Conservation (phyloP, 305 asterid genomes). For the Nicotiana rustica region DNA sequence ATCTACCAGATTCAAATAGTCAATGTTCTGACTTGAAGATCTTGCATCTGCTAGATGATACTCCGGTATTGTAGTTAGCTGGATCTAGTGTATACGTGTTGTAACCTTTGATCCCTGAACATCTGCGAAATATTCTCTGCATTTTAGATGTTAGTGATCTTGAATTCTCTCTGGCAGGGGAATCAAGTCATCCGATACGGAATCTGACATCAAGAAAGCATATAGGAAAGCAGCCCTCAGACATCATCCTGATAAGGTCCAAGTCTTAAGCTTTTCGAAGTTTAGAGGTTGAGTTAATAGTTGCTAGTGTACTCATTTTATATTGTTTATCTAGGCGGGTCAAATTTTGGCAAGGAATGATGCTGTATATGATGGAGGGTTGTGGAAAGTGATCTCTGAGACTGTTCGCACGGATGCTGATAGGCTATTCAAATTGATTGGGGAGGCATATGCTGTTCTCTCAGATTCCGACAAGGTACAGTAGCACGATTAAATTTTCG, state of each 20-base stretch:
- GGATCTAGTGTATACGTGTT: constrained; percentile 8
- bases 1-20: constrained; percentile 19
- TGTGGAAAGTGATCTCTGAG: constrained; percentile 79
- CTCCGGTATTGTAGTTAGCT: constrained; percentile 20
- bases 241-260: constrained; percentile 98
- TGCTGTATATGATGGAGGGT: constrained; percentile 64
- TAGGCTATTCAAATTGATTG: constrained; percentile 85
- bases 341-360: constrained; percentile 79
- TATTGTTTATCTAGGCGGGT: constrained; percentile 63
- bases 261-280: constrained; percentile 21
- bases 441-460: constrained; percentile 93
- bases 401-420: constrained; percentile 88
- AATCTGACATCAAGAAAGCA: constrained; percentile 90
- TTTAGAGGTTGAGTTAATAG: constrained; percentile 30
- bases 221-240: constrained; percentile 95
- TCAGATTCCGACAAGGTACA: constrained; percentile 84
- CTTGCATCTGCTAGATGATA: constrained; percentile 22
- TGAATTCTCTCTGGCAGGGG: constrained; percentile 65
- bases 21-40: constrained; percentile 27
- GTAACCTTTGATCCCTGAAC: background rate
- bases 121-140: background rate
- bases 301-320: constrained; percentile 11
- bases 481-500: background rate
- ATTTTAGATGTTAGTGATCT: constrained; percentile 34
- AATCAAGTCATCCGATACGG: constrained; percentile 76